Conservation (phyloP, 768 basidiomycete genomes). For the Psilocybe tampanensis region DNA sequence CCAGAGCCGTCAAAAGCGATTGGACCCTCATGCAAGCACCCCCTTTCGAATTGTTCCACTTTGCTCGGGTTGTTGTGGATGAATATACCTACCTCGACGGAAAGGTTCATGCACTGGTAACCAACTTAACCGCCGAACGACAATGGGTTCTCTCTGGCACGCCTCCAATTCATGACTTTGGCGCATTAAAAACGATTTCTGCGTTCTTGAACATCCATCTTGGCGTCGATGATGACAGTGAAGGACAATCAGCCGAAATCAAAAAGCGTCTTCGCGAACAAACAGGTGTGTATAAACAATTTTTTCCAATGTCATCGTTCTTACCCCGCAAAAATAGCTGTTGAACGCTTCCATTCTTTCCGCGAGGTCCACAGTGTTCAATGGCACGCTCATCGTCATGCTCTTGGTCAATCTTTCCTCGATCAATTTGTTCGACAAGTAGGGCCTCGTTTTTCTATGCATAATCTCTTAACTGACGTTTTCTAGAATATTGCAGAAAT, state of each 20-base stretch:
- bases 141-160: conserved; percentile 98
- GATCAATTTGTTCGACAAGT: conserved; percentile 87
- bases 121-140: conserved; percentile 72
- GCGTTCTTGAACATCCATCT: conserved; percentile 89
- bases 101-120: conserved; percentile 77
- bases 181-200: conserved; percentile 87
- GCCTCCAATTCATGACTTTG: conserved; percentile 90
- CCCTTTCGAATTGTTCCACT: conserved; percentile 92
- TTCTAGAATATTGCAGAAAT: conserved; percentile 91
- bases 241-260: conserved; percentile 72
- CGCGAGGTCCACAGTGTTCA: conserved; percentile 89
- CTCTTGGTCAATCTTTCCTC: conserved; percentile 80
- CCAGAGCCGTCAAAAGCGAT: conserved; percentile 61
- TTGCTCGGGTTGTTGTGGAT: conserved; percentile 85
- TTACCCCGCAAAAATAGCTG: conserved; percentile 50
- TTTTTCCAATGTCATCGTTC: background rate
- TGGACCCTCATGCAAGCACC: conserved; percentile 83
- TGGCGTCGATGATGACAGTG: conserved; percentile 87
- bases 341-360: conserved; percentile 95
- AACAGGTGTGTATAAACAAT: conserved; percentile 58
- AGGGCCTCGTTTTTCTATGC: conserved; percentile 23
- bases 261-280: conserved; percentile 84
- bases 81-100: conserved; percentile 94
- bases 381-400: conserved; percentile 90
- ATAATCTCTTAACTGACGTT: background rate